Base-by-base conservation (phyloP, 2,329 filamentous ascomycete species). In the Trematosphaeria pertusa region DNA sequence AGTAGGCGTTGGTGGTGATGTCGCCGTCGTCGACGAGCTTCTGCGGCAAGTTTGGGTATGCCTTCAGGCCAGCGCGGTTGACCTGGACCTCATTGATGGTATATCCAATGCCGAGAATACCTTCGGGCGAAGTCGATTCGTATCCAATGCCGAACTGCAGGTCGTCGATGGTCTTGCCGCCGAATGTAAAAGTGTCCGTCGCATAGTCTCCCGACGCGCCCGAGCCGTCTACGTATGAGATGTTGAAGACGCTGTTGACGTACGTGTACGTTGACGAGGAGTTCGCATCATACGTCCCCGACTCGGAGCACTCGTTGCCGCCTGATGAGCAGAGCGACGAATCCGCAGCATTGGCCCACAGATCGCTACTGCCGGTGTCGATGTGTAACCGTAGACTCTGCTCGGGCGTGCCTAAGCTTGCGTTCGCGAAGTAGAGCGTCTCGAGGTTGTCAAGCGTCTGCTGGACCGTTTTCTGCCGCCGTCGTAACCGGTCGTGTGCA, bases 41-140 rank as follows among this genome's bases (percentile, higher is more conserved):
- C 65, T 85, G 80, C 14, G 90, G 77, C 22, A 93, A 75, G 63
- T 88, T 84, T 11, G 78, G 68, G 55, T 85, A 85, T 7, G 75
- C 67, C 2, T 71, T 48, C 18, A 69, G 70, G 5, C 79, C 76
- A 7, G 77, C 80, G 53, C 82, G 78, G 40, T 80, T 79, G 35
- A 88, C 83, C 58, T 87, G 84, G 10, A 88, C 89, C 73, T 97
- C 92, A 68, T 95, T 94, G 54, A 79, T 70, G 0, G 81, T 68
- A 68, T 96, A 97, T 5, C 92, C 92, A 51, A 97, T 87, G 14
- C 92, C 92, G 15, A 97, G 72, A 32, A 97, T 90, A 30, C 89
- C 89, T 69, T 95, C 69, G 21, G 66, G 46, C 4, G 82, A 84
- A 32, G 60, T 75, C 3, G 83, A 85, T 0, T 54, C 65, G 64